Evolutionary conservation across 768 basidiomycete species (phyloP).

Genomic region (Lentinula boryana): DNA sequence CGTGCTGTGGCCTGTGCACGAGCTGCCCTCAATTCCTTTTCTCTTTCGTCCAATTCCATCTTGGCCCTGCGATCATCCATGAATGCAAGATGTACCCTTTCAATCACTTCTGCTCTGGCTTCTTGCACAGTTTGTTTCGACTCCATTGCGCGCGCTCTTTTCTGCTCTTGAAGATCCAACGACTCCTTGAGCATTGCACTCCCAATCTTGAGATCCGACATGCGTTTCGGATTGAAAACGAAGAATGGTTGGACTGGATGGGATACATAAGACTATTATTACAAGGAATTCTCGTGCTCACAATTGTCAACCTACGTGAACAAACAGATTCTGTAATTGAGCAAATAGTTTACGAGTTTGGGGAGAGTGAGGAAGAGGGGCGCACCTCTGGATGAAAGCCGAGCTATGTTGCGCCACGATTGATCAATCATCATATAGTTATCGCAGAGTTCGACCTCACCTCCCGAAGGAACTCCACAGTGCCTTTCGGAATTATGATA

Average conservation of each 20-base stretch:
- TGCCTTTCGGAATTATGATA: conserved; percentile 66
- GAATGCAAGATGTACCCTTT: conserved; percentile 68
- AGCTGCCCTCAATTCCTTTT: conserved; percentile 43
- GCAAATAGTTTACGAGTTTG: background rate
- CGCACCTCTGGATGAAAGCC: conserved; percentile 68
- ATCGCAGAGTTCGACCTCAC: conserved; percentile 33
- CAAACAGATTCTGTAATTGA: background rate
- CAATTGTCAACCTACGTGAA: conserved; percentile 49
- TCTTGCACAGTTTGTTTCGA: conserved; percentile 56
- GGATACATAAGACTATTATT: background rate
- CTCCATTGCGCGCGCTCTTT: conserved; percentile 40
- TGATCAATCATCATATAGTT: conserved; percentile 8
- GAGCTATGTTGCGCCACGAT: conserved; percentile 35
- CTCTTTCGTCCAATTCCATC: conserved; percentile 48
- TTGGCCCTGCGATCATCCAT: conserved; percentile 71
- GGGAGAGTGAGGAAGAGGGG: conserved; percentile 5
- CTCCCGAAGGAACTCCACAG: conserved; percentile 75
- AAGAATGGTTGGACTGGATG: conserved; percentile 62
- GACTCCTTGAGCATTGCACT: conserved; percentile 60
- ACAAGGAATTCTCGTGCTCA: background rate
- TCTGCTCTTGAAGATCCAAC: conserved; percentile 44
- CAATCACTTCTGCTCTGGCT: conserved; percentile 42
- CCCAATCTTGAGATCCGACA: conserved; percentile 57
- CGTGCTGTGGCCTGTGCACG: conserved; percentile 23
- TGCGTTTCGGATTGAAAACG: conserved; percentile 45